Evolutionary conservation across 1,139 yeast species (phyloP), one percentile per base, ranked within the genome.

Genomic region (Magnusiomyces tetraspermus): DNA sequence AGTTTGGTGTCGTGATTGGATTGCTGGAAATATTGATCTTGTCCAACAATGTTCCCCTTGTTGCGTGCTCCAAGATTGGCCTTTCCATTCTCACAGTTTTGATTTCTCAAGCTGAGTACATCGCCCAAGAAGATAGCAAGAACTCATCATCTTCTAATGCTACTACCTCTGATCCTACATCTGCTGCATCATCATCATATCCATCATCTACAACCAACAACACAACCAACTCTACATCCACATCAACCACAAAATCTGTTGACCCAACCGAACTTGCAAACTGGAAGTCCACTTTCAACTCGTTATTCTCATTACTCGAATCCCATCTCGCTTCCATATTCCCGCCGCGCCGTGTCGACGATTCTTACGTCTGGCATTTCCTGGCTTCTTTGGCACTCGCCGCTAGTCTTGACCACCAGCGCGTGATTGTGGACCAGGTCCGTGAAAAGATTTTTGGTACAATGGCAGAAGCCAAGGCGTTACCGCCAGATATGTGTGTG

Each of bases 361-460:
- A 84, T 59, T 80, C 95, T 0, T 89, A 90, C 63, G 90, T 89
- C 49, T 92, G 98, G 98, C 97, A 92, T 72, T 90, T 92, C 65
- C 77, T 92, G 70, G 98, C 98, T 38, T 85, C 96, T 15, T 76
- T 92, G 57, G 94, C 97, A 0, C 75, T 92, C 58, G 94, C 96
- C 57, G 97, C 97, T 60, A 85, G 86, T 67, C 76, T 90, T 62
- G 88, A 85, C 62, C 97, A 90, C 69, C 97, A 92, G 75, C 81
- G 97, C 71, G 82, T 88, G 58, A 85, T 92, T 62, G 96, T 92
- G 50, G 97, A 89, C 68, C 97, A 90, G 67, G 92, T 89, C 23
- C 80, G 97, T 70, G 95, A 87, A 64, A 90, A 87, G 69, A 90
- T 92, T 58, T 90, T 92, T 65, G 95, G 94, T 38, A 86, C 88